Evolutionary conservation across 1,284 basidiomycete species (phyloP).

Genomic region (Rhodotorula sp.): DNA sequence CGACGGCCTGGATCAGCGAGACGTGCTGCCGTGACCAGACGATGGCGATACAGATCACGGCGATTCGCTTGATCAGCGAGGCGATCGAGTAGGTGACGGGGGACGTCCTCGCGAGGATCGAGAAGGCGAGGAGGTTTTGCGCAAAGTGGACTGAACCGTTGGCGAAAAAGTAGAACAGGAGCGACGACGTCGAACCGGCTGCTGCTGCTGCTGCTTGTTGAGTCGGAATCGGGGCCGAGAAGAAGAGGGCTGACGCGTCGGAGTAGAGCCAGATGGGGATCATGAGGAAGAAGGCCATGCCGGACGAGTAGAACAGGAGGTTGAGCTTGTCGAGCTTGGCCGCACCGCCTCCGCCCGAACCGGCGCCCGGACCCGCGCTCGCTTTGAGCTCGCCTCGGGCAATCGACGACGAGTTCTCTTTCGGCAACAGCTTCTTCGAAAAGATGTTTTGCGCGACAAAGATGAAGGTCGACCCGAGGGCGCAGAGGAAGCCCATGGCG

Average conservation of each 20-base stretch:
- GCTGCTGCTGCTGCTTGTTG: not conserved
- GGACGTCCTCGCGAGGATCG: constrained; percentile 90
- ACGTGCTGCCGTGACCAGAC: constrained; percentile 92
- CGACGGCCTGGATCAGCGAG: constrained; percentile 75
- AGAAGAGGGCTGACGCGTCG: constrained; percentile 69
- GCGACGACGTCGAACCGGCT: constrained; percentile 25
- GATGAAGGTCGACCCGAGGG: constrained; percentile 89
- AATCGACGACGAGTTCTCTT: constrained; percentile 30
- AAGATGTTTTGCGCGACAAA: constrained; percentile 99
- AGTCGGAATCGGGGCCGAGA: constrained; percentile 38
- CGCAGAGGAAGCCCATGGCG: constrained; percentile 76
- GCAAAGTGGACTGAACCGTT: constrained; percentile 96
- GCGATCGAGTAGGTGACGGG: constrained; percentile 99
- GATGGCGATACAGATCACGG: constrained; percentile 96
- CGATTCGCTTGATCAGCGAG: constrained; percentile 94
- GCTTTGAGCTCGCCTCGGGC: not conserved
- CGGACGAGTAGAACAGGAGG: constrained; percentile 90
- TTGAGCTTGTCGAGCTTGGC: constrained; percentile 93
- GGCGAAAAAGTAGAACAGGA: constrained; percentile 70
- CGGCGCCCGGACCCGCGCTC: not conserved
- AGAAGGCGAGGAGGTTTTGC: constrained; percentile 96
- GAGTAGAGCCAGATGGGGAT: constrained; percentile 87
- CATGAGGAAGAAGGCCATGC: constrained; percentile 91
- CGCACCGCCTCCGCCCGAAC: constrained; percentile 17
- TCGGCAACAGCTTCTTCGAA: constrained; percentile 96